Evolutionary conservation across 192 early-diverging fungal genomes (phyloP), one percentile per base, ranked within the genome.

Genomic region (Podila epicladia): DNA sequence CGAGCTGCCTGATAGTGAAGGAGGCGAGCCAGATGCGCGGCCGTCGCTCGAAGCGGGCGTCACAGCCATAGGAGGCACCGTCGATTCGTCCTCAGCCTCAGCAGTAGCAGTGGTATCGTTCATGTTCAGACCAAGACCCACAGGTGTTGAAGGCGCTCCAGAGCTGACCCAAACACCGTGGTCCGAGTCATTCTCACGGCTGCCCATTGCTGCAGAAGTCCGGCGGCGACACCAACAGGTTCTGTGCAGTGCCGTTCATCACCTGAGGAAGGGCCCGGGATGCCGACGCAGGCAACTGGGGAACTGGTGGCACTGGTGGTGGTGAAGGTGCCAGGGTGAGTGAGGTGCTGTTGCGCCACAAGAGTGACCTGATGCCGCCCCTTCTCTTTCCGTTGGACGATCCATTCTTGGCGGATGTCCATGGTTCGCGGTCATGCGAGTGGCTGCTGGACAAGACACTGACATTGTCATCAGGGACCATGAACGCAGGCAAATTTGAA

Each of bases 121-220:
- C 53, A 55, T 24, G n/a, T 9, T 55, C 53, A 55, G 2, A n/a
- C 53, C 53, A 55, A 55, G 53, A 55, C 53, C 53, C n/a, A 55
- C n/a, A 55, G 53, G 53, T 22, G 53, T 24, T 2, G 53, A n/a
- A 7, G 67, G 31, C 19, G 8, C 68, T 2, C 67, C 74, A 5
- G 74, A 75, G 68, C 71, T 80, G 53, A 80, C 71, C 77, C 77
- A 80, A 5, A 80, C 70, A 41, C 77, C 77, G 32, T 80, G 65
- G 60, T 80, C 77, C 6, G 77, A 80, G 28, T 80, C 77, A 37
- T 72, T 64, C n/a, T 80, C 77, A 17, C 58, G 67, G n/a, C 53
- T 22, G 8, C 53, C n/a, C 9, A 71, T 51, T 19, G 67, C 62
- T 20, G 64, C 55, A 32, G 65, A 45, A 15, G 41, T 48, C 41